phyloP scores from a whole-genome alignment of 176 grass and related monocot genomes.

The Dendrocalamus sinicus region DNA sequence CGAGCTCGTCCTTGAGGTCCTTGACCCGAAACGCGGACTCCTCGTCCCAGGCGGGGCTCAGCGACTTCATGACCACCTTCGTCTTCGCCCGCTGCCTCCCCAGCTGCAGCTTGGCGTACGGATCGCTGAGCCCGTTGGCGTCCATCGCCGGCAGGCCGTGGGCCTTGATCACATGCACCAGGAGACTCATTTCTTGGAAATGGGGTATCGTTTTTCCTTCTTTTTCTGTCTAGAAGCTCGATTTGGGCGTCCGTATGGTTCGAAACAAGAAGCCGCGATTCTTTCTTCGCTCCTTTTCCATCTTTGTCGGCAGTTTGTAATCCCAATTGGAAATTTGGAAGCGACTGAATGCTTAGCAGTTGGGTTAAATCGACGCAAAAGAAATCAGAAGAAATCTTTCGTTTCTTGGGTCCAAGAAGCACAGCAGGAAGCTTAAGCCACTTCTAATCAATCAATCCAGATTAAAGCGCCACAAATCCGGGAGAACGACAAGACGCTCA shows the following conservation, averaged over 20 bases:
- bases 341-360: neutral
- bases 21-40: constrained; percentile 84
- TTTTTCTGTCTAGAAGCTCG: no score
- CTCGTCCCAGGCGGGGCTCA: constrained; percentile 79
- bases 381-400: neutral
- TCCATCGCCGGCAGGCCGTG: constrained; percentile 66
- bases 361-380: neutral
- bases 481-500: neutral
- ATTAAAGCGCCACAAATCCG: neutral
- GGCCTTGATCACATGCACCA: constrained; percentile 77
- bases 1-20: constrained; percentile 76
- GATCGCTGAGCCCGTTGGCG: constrained; percentile 60
- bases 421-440: neutral
- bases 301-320: no score
- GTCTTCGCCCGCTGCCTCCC: constrained; percentile 76
- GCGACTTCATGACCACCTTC: constrained; percentile 60
- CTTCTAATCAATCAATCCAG: neutral
- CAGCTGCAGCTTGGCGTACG: constrained; percentile 75
- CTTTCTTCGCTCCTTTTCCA: neutral
- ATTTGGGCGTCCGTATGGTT: no score
- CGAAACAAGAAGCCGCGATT: neutral
- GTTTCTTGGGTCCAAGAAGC: neutral
- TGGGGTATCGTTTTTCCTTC: no score
- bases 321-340: neutral
- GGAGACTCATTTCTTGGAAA: constrained; percentile 52